Conservation (phyloP, 2,329 filamentous ascomycete genomes). For the Aspergillus ruber region DNA sequence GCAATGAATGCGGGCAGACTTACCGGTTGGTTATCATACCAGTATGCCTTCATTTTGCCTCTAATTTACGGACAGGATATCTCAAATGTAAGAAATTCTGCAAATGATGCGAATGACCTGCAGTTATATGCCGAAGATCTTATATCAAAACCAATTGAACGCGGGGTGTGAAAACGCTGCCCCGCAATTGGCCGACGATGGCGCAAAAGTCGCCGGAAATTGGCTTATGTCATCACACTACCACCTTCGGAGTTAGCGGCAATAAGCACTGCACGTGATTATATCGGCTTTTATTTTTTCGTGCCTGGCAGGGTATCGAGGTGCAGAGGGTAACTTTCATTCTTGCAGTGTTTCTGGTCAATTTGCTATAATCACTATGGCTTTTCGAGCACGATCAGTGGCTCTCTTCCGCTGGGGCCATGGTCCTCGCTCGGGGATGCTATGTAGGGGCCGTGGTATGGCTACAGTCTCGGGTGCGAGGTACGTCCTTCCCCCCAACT, state of each 20-base stretch:
- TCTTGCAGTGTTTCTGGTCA: background rate
- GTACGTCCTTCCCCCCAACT: slow-evolving; percentile 21
- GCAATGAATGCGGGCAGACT: slow-evolving; percentile 6
- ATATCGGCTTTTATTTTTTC: slow-evolving; percentile 8
- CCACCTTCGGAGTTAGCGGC: slow-evolving; percentile 14
- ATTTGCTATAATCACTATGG: slow-evolving; percentile 20
- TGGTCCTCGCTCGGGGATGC: slow-evolving; percentile 14
- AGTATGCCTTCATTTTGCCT: slow-evolving; percentile 61
- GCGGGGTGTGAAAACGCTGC: slow-evolving; percentile 18
- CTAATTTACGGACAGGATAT: background rate
- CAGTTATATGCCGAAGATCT: slow-evolving; percentile 1
- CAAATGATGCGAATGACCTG: background rate
- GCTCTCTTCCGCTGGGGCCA: slow-evolving; percentile 22
- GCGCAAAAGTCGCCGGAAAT: slow-evolving; percentile 16
- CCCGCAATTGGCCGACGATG: slow-evolving; percentile 26
- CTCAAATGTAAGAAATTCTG: background rate
- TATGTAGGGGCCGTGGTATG: slow-evolving; percentile 23
- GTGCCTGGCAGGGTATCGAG: background rate
- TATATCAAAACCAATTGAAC: slow-evolving; percentile 4
- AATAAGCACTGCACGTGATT: slow-evolving; percentile 9
- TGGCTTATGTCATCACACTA: slow-evolving; percentile 12
- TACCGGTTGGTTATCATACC: slow-evolving; percentile 62
- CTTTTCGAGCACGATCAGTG: slow-evolving; percentile 27
- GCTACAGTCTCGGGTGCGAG: slow-evolving; percentile 33
- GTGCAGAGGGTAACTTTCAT: background rate